Percentiles rank a stretch among this genome's conserved stretches.
Conservation (phyloP, 108 stramenopile species). For the Bacterosira constricta region DNA sequence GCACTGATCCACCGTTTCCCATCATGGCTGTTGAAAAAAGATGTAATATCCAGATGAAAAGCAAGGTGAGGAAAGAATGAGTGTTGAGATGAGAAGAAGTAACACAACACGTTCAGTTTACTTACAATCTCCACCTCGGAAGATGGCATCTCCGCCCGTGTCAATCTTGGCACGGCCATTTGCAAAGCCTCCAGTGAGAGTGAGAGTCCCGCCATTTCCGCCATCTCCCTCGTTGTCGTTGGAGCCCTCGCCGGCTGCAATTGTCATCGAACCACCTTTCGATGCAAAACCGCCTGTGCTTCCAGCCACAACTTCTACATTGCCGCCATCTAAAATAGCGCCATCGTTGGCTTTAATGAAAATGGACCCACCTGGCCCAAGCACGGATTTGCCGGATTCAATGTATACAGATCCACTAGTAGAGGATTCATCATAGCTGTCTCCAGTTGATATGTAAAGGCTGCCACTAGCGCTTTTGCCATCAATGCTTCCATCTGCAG, state of each 20-base stretch:
- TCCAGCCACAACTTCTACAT: slow-evolving; percentile 15
- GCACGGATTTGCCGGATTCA: slow-evolving; percentile 17
- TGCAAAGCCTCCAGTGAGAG: slow-evolving; percentile 27
- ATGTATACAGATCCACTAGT: slow-evolving; percentile 17
- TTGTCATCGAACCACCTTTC: slow-evolving; percentile 28
- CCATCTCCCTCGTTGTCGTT: slow-evolving; percentile 39
- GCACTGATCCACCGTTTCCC: slow-evolving; percentile 33
- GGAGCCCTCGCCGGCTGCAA: slow-evolving; percentile 34
- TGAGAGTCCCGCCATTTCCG: slow-evolving; percentile 34
- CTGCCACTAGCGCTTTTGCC: slow-evolving; percentile 7
- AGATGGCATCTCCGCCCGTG: slow-evolving; percentile 21
- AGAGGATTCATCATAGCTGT: neutral
- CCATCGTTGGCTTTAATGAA: slow-evolving; percentile 16
- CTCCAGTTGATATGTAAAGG: slow-evolving; percentile 6
- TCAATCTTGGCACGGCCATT: slow-evolving; percentile 32
- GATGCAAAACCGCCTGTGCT: slow-evolving; percentile 3
- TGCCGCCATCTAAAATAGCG: slow-evolving; percentile 13
- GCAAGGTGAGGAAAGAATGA: neutral
- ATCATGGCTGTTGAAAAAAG: slow-evolving; percentile 11
- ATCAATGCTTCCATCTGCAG: slow-evolving; percentile 20
- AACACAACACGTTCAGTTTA: neutral
- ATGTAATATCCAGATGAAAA: too few species aligned
- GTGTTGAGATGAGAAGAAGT: neutral
- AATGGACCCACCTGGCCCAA: slow-evolving; percentile 26
- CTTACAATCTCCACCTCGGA: slow-evolving; percentile 36